Base-by-base conservation (phyloP, 257 asterid species). In the Galeopsis tetrahit region DNA sequence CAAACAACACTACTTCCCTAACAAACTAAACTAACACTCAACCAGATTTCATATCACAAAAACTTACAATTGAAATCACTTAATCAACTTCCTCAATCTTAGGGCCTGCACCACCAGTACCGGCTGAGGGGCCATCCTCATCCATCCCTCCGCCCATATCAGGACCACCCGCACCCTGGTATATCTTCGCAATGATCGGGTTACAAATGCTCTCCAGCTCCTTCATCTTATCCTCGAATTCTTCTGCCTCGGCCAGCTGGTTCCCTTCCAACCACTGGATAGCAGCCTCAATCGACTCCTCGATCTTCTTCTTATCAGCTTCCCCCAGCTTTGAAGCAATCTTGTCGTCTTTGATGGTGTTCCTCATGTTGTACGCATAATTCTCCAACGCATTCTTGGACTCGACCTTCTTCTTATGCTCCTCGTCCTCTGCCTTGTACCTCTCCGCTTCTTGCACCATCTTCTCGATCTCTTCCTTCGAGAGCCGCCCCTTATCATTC, bases 361-460 rank as follows among this genome's bases (percentile, higher is more conserved):
- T 80, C 75, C 84, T 76, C 81, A 80, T 80, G 74, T 80, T 80
- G 65, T 80, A 80, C 0, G 84, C 84, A 1, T 76, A 80, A 7
- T 80, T 80, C 76, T 80, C 84, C 68, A 80, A 13, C 0, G 79
- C 69, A 6, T 80, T 80, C 49, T 80, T 80, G 0, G 81, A 70
- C 62, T 80, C 81, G 0, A 80, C 81, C 52, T 80, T 80, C 84
- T 76, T 80, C 66, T 80, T 80, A 7, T 66, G 78, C 4, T 77
- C 84, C 72, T 80, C 84, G 3, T 80, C 84, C 70, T 80, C 84
- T 0, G 84, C 74, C 60, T 77, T 80, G 73, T 80, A 80, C 69
- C 33, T 73, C 79, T 80, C 84, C 0, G 84, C 84, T 34, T 80
- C 84, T 6, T 77, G 77, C 38, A 80, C 84, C 82, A 80, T 64